A percentile compares a stretch with the other conserved stretches of the same genome.
These are phyloP conservation scores for Alternaria alternata DNA, from an alignment of 2,329 filamentous ascomycete genomes.

Conservation along the genomic window DNA sequence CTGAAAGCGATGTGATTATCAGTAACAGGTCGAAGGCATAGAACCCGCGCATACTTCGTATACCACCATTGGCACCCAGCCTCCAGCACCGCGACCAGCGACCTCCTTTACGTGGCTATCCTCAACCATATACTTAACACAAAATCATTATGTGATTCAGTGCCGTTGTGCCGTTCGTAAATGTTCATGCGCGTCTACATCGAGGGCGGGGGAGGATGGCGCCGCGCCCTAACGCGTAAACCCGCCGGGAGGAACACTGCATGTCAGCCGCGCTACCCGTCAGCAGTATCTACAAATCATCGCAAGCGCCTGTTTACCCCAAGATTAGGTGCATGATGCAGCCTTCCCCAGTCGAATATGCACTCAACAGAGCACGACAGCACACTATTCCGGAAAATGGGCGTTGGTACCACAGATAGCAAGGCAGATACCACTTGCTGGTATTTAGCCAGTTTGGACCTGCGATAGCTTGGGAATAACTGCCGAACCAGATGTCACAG, in stretches of 20 bases:
- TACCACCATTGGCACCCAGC: not conserved
- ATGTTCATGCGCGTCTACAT: constrained; percentile 6
- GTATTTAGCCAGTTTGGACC: constrained; percentile 10
- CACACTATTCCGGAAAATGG: constrained; percentile 15
- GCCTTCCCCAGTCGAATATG: constrained; percentile 13
- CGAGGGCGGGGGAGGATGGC: constrained; percentile 13
- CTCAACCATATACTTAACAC: no score
- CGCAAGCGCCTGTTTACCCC: constrained; percentile 25
- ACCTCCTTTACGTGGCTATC: not conserved
- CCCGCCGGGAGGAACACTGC: constrained; percentile 14
- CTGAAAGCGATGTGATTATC: not conserved
- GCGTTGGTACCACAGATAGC: constrained; percentile 9
- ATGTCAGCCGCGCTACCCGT: constrained; percentile 30
- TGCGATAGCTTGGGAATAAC: constrained; percentile 3
- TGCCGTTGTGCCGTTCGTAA: not conserved
- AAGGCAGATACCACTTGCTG: constrained; percentile 6
- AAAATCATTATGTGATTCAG: not conserved
- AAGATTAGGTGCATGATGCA: constrained; percentile 28
- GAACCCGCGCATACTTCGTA: not conserved
- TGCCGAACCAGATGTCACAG: constrained; percentile 19
- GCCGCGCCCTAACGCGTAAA: constrained; percentile 11
- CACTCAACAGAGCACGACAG: constrained; percentile 25
- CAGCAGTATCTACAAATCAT: constrained; percentile 26
- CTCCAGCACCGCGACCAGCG: not conserved
- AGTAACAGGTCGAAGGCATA: not conserved